Conservation (phyloP, 768 basidiomycete genomes). For the Xerocomus potaroensis region DNA sequence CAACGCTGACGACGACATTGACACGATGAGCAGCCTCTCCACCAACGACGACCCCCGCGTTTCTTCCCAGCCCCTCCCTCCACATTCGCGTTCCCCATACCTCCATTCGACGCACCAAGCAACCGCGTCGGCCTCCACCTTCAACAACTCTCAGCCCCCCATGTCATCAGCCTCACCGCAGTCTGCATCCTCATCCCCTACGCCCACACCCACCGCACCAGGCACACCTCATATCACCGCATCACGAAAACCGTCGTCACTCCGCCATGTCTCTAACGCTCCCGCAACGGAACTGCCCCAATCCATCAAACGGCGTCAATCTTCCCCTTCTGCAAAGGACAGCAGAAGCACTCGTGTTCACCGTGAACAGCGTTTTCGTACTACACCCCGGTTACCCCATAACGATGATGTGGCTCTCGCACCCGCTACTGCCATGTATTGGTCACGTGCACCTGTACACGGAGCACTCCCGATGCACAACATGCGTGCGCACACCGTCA, state of each 20-base stretch:
- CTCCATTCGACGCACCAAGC: conserved; percentile 33
- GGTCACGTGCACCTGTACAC: conserved; percentile 80
- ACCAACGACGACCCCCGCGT: conserved; percentile 8
- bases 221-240: conserved; percentile 25
- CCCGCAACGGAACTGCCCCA: conserved; percentile 24
- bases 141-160: conserved; percentile 20
- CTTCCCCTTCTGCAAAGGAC: conserved; percentile 29
- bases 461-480: conserved; percentile 61
- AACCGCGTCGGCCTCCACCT: conserved; percentile 35
- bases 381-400: conserved; percentile 57
- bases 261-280: conserved; percentile 29
- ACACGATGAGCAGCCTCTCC: conserved; percentile 21
- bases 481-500: conserved; percentile 81
- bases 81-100: conserved; percentile 36
- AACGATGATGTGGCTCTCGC: conserved; percentile 54
- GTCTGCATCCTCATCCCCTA: conserved; percentile 8
- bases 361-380: conserved; percentile 36
- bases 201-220: conserved; percentile 16
- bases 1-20: conserved; percentile 21
- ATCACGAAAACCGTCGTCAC: conserved; percentile 30
- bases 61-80: conserved; percentile 2
- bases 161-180: not conserved
- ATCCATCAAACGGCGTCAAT: conserved; percentile 22
- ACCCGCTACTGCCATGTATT: conserved; percentile 77
- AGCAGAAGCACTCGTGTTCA: conserved; percentile 6